Conservation (phyloP, 1,284 basidiomycete genomes). For the Pterulicium gracile region DNA sequence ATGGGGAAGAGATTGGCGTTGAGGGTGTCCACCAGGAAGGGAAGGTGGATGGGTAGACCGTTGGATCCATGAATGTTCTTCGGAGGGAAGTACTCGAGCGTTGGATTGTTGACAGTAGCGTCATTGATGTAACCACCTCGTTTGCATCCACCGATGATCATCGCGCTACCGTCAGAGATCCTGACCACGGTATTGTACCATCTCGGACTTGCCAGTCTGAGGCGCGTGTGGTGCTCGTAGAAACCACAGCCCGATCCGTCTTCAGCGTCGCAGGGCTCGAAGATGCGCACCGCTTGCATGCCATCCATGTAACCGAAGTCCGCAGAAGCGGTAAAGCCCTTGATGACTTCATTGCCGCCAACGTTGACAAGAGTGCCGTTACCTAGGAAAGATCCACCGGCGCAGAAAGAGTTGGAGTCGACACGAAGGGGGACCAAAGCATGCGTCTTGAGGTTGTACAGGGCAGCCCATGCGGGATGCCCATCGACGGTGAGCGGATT, state of each 20-base stretch:
- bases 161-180: constrained; percentile 64
- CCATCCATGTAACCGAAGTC: constrained; percentile 72
- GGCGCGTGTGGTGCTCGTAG: constrained; percentile 50
- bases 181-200: constrained; percentile 71
- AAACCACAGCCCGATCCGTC: constrained; percentile 42
- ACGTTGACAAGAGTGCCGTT: constrained; percentile 71
- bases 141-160: constrained; percentile 73
- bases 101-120: constrained; percentile 68
- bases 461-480: constrained; percentile 69
- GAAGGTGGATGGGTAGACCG: constrained; percentile 49
- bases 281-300: constrained; percentile 62
- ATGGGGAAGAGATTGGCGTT: constrained; percentile 79
- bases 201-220: constrained; percentile 62
- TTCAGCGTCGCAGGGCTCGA: constrained; percentile 54
- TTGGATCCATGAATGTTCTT: constrained; percentile 57
- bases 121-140: constrained; percentile 80
- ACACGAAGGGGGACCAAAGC: constrained; percentile 53
- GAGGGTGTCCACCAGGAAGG: constrained; percentile 63
- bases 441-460: constrained; percentile 61
- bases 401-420: constrained; percentile 82
- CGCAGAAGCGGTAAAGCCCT: constrained; percentile 45
- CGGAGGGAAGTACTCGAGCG: constrained; percentile 71
- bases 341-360: constrained; percentile 68
- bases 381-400: constrained; percentile 65
- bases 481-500: constrained; percentile 64